Percentiles rank a stretch among this genome's conserved stretches.
These are phyloP conservation scores for Penicillium nucicola DNA, from an alignment of 495 filamentous ascomycete genomes.

Conservation along the genomic window DNA sequence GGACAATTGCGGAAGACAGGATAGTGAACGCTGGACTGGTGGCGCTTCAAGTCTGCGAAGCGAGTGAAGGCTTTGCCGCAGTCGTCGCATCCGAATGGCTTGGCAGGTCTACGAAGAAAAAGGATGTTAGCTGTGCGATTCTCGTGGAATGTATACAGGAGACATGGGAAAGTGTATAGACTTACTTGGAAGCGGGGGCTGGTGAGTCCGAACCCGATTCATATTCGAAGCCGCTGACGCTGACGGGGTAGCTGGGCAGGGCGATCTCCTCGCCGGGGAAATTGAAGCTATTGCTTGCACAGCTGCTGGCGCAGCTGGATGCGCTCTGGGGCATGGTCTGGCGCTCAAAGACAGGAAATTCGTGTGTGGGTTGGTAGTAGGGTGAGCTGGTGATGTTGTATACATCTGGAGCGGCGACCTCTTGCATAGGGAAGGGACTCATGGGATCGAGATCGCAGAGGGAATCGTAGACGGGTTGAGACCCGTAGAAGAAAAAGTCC, in stretches of 20 bases:
- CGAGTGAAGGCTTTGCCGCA: constrained; percentile 51
- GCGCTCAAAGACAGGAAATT: constrained; percentile 14
- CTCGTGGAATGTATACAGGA: too few relatives aligned
- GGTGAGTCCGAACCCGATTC: constrained; percentile 22
- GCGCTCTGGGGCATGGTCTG: constrained; percentile 13
- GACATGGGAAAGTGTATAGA: not conserved
- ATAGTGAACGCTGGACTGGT: constrained; percentile 50
- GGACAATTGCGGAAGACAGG: constrained; percentile 73
- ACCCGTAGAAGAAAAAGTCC: constrained; percentile 28
- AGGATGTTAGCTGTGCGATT: not conserved
- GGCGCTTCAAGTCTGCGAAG: constrained; percentile 52
- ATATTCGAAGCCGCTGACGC: constrained; percentile 2
- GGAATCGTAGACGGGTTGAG: constrained; percentile 21
- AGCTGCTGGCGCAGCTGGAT: constrained; percentile 21
- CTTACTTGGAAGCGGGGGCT: constrained; percentile 24
- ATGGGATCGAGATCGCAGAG: constrained; percentile 18
- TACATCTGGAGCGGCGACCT: constrained; percentile 15
- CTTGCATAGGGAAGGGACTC: constrained; percentile 15
- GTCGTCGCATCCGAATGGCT: constrained; percentile 40
- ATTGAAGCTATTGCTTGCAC: constrained; percentile 19
- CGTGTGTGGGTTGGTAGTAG: constrained; percentile 14
- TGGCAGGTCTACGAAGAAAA: constrained; percentile 23
- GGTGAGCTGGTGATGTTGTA: constrained; percentile 25
- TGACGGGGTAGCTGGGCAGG: constrained; percentile 15
- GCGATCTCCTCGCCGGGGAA: constrained; percentile 14